Conservation (phyloP, 768 basidiomycete genomes). For the Termitomyces sp. region DNA sequence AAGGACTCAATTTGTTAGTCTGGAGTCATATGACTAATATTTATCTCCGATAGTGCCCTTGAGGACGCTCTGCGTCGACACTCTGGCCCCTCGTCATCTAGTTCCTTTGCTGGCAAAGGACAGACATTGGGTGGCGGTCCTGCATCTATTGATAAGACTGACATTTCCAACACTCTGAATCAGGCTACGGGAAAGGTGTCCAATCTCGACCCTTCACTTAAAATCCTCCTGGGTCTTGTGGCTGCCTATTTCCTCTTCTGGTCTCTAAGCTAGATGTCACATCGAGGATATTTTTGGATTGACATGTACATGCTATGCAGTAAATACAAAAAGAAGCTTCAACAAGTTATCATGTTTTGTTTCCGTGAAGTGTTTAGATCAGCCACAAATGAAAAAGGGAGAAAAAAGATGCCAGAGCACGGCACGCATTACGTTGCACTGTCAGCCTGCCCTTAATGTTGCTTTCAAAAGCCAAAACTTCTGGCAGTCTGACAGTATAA, state of each 20-base stretch:
- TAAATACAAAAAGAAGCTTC: neutral
- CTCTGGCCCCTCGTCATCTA: conserved; percentile 31
- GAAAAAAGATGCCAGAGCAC: conserved; percentile 2
- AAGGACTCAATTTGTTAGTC: conserved; percentile 15
- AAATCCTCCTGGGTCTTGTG: conserved; percentile 56
- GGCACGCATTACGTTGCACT: conserved; percentile 12
- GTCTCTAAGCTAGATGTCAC: conserved; percentile 31
- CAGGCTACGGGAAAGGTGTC: conserved; percentile 31
- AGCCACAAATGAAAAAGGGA: neutral
- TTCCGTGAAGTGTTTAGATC: neutral
- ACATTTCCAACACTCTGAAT: conserved; percentile 26
- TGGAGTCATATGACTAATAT: neutral
- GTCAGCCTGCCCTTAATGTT: conserved; percentile 12
- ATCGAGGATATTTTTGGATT: neutral
- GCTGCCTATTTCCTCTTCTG: conserved; percentile 61
- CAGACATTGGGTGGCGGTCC: conserved; percentile 60
- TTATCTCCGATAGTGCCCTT: conserved; percentile 41
- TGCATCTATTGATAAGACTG: conserved; percentile 27
- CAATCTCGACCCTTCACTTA: conserved; percentile 62
- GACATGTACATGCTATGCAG: neutral
- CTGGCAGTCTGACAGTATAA: conserved; percentile 15
- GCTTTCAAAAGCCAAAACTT: conserved; percentile 2
- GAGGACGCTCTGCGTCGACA: conserved; percentile 55
- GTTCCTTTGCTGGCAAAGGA: conserved; percentile 66
- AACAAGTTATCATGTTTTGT: neutral